Base-by-base conservation (phyloP, 2,329 filamentous ascomycete genomes). In the Nemania abortiva region DNA sequence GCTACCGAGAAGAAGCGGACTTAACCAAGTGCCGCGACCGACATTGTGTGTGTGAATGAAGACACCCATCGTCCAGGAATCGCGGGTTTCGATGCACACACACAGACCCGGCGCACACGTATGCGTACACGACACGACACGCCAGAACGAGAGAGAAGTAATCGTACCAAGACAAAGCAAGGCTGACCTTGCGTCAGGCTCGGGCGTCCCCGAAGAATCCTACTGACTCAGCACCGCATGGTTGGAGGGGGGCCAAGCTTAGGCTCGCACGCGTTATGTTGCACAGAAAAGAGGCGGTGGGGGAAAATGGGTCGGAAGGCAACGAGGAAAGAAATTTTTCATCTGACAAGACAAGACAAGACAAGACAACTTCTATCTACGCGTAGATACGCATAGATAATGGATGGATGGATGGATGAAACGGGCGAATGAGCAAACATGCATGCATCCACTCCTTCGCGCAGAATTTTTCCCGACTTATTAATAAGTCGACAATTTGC, bases 101-200 rank as follows among this genome's bases (percentile, higher is more conserved):
- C n/a, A n/a, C n/a, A n/a, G n/a, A n/a, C n/a, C n/a, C n/a, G n/a
- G n/a, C n/a, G n/a, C 45, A 49, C 45, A 49, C 18, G 15, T 18
- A 22, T 22, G 15, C 45, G 15, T 18, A 49, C 45, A 49, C 15
- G 20, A 42, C 11, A 15, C 37, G 37, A 42, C 37, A 11, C 13
- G 37, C 13, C n/a, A 31, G 31, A 53, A 53, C 34, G 24, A 61
- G 52, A 47, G 55, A 59, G 24, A 37, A 50, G 15, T 45, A 37
- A 39, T 37, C 31, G 31, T 62, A 39, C 45, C 11, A 53, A 54
- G 29, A 59, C 10, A 34, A 52, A 66, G 55, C 66, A 58, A 66
- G 69, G 69, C 66, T 71, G 69, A 69, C 69, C 59, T 50, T 61
- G 63, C 66, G 50, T 58, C 60, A 71, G 66, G 66, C 63, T 69